phyloP scores from a whole-genome alignment of 1,284 basidiomycete species.

The Fomitopsis palustris region DNA sequence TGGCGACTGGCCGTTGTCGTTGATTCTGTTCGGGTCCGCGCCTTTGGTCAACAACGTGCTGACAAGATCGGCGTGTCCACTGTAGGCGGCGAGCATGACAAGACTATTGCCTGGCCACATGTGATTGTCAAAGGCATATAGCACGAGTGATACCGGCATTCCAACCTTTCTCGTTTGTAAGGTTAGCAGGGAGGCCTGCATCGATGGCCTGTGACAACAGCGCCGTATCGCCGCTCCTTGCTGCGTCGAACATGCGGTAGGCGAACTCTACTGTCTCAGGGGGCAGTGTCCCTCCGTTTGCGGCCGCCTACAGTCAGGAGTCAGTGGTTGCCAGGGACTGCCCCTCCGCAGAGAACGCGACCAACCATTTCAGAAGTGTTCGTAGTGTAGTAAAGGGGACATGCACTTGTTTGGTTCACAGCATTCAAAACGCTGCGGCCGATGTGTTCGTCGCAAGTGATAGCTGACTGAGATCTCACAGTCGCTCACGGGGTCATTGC shows the following conservation, averaged over 20 bases:
- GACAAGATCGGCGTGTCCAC: constrained; percentile 63
- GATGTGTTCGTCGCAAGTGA: neutral
- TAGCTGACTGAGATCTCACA: neutral
- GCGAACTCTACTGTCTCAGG: constrained; percentile 65
- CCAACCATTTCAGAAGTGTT: neutral
- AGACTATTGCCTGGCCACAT: constrained; percentile 61
- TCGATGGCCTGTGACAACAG: constrained; percentile 59
- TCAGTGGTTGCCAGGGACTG: neutral
- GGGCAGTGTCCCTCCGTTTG: constrained; percentile 18
- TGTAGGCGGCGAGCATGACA: constrained; percentile 82
- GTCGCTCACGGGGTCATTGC: neutral
- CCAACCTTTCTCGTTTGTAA: constrained; percentile 71
- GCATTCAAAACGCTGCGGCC: neutral
- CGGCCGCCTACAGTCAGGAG: neutral
- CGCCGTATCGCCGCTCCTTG: constrained; percentile 55
- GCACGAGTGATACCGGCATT: neutral
- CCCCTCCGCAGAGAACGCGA: neutral
- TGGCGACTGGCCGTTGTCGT: constrained; percentile 77
- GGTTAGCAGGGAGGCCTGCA: constrained; percentile 73
- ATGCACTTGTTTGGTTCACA: no score
- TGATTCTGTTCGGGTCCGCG: constrained; percentile 69
- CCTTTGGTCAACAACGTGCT: constrained; percentile 49
- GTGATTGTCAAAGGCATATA: neutral
- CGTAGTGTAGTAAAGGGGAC: neutral
- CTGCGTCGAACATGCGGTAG: constrained; percentile 73